Evolutionary conservation across 176 grass and related monocot species (phyloP).

Genomic region (Oryza meridionalis): DNA sequence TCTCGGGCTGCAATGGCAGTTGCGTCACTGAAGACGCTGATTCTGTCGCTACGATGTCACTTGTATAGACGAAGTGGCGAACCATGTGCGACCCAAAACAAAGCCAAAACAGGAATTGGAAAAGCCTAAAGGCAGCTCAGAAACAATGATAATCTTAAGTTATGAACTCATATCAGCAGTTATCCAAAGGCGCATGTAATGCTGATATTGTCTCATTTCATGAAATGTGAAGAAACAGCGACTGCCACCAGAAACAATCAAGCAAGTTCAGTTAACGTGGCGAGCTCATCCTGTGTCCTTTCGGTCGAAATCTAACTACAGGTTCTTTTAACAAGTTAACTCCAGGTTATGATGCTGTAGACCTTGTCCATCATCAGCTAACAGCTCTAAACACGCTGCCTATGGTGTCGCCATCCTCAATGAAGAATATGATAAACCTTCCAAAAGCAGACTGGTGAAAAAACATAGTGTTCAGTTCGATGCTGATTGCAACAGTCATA

Average conservation of each 20-base stretch:
- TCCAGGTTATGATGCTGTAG: background rate
- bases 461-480: slow-evolving; percentile 14
- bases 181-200: background rate
- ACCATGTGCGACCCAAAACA: background rate
- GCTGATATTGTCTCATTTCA: background rate
- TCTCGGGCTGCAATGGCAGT: background rate
- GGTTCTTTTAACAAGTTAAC: background rate
- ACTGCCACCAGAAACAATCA: background rate
- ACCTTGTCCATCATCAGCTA: background rate
- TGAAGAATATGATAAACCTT: background rate
- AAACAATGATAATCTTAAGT: background rate
- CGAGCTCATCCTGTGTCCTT: background rate
- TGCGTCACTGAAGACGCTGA: background rate
- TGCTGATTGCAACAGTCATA: background rate
- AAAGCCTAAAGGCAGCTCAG: background rate
- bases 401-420: background rate
- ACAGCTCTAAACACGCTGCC: background rate
- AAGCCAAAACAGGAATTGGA: background rate
- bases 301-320: background rate
- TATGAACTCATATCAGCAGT: background rate
- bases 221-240: background rate
- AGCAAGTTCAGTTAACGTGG: background rate
- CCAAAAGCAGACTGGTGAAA: slow-evolving; percentile 5
- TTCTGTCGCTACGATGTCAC: background rate
- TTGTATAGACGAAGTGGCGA: no score